Evolutionary conservation across 2,329 filamentous ascomycete species (phyloP).

Genomic region (Phialophora tarda): DNA sequence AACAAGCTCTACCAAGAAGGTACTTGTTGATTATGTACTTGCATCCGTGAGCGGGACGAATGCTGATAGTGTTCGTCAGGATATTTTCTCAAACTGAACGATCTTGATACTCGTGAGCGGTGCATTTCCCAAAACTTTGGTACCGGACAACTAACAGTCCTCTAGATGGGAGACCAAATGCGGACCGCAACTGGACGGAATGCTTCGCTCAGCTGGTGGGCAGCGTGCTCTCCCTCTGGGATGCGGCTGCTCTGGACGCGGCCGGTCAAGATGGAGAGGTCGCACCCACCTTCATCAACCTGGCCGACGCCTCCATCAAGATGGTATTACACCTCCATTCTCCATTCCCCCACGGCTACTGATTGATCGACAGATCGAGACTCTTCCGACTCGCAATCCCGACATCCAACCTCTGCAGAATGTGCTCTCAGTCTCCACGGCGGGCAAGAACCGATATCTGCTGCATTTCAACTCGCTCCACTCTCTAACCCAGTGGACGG

Average conservation of each 20-base stretch:
- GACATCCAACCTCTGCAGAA: slow-evolving; percentile 86
- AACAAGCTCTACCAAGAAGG: slow-evolving; percentile 97
- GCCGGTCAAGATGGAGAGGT: slow-evolving; percentile 85
- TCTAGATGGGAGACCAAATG: slow-evolving; percentile 81
- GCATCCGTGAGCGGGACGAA: not conserved
- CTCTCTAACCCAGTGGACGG: slow-evolving; percentile 93
- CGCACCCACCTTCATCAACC: slow-evolving; percentile 89
- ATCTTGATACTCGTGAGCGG: slow-evolving; percentile 83
- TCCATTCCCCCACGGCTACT: slow-evolving; percentile 25
- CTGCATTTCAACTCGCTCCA: slow-evolving; percentile 96
- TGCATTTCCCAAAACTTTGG: not conserved
- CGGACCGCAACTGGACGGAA: slow-evolving; percentile 90
- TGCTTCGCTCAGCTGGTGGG: slow-evolving; percentile 97
- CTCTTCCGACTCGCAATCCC: slow-evolving; percentile 78
- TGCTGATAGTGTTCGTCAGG: slow-evolving; percentile 46
- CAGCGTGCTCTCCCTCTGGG: slow-evolving; percentile 93
- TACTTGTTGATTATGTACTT: slow-evolving; percentile 18
- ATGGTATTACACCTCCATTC: slow-evolving; percentile 70
- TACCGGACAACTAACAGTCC: not conserved
- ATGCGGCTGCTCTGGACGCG: slow-evolving; percentile 86
- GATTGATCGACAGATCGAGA: slow-evolving; percentile 70
- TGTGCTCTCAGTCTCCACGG: slow-evolving; percentile 92
- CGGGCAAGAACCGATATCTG: slow-evolving; percentile 91
- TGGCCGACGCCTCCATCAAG: slow-evolving; percentile 96
- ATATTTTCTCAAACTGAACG: slow-evolving; percentile 95